phyloP scores from a whole-genome alignment of 371 early-diverging fungal genomes.

The Capniomyces stellatus region DNA sequence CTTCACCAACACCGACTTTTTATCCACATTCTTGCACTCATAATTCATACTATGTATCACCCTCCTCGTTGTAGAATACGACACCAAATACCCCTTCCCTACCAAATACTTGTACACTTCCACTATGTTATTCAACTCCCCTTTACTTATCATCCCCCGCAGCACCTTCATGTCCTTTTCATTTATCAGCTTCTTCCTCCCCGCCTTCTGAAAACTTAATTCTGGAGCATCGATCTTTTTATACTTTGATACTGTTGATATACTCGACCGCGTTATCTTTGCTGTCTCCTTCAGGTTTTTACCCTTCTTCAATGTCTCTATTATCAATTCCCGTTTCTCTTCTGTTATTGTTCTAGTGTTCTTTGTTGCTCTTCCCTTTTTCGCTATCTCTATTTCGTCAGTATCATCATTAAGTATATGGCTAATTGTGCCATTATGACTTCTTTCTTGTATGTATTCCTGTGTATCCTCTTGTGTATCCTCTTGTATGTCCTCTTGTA shows the following conservation, averaged over 20 bases:
- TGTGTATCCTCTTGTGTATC: too few relatives aligned
- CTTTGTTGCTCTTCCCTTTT: too few relatives aligned
- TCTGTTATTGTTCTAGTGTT: too few relatives aligned
- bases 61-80: not conserved
- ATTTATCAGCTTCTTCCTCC: not conserved
- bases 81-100: not conserved
- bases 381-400: too few relatives aligned
- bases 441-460: too few relatives aligned
- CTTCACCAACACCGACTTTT: not conserved
- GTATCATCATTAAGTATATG: too few relatives aligned
- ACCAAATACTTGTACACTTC: not conserved
- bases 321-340: not conserved
- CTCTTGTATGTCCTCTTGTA: too few relatives aligned
- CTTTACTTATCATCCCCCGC: not conserved
- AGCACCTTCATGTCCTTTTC: not conserved
- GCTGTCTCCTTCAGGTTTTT: not conserved
- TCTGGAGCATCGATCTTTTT: not conserved
- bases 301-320: not conserved
- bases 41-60: not conserved
- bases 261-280: not conserved
- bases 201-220: not conserved
- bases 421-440: too few relatives aligned
- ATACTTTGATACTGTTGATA: not conserved
- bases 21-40: not conserved
- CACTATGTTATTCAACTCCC: not conserved